A percentile compares a stretch with the other conserved stretches of the same genome.
phyloP scores from a whole-genome alignment of 352 stramenopile genomes.

The Bremia lactucae region DNA sequence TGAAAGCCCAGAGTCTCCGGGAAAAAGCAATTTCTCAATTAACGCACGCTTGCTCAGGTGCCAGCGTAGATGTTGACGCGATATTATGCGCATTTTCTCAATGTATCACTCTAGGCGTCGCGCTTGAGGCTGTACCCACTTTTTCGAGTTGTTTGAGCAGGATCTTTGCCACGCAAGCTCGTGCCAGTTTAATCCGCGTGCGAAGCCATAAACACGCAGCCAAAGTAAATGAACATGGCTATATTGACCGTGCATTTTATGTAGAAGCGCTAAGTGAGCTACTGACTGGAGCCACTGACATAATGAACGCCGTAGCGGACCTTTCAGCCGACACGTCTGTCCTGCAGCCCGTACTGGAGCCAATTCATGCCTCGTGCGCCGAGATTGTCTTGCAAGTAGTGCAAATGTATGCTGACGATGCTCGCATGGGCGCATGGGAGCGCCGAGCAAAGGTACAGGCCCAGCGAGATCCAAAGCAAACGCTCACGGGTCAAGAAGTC shows the following conservation, averaged over 20 bases:
- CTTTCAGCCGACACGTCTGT: conserved; percentile 27
- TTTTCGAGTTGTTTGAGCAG: conserved; percentile 37
- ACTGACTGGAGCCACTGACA: conserved; percentile 55
- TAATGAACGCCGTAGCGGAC: conserved; percentile 75
- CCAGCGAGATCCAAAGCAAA: conserved; percentile 23
- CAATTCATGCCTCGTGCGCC: conserved; percentile 48
- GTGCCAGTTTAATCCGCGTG: conserved; percentile 43
- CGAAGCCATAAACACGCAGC: conserved; percentile 37
- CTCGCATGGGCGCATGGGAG: conserved; percentile 69
- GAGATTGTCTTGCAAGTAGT: conserved; percentile 55
- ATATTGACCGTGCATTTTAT: conserved; percentile 79
- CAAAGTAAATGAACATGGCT: conserved; percentile 64
- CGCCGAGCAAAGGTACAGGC: conserved; percentile 50
- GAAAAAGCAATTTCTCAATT: conserved; percentile 32
- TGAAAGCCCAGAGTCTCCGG: conserved; percentile 44
- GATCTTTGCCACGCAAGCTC: conserved; percentile 48
- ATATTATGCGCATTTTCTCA: conserved; percentile 38
- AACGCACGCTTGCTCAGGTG: conserved; percentile 24
- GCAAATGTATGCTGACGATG: conserved; percentile 60
- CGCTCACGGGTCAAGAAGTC: conserved; percentile 14
- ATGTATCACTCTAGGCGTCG: conserved; percentile 35
- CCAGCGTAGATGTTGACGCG: conserved; percentile 38
- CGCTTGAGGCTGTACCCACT: conserved; percentile 11
- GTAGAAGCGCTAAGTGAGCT: conserved; percentile 63
- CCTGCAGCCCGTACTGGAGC: conserved; percentile 34